Evolutionary conservation across 371 early-diverging fungal genomes (phyloP).

Genomic region (Mucor velutinosus): DNA sequence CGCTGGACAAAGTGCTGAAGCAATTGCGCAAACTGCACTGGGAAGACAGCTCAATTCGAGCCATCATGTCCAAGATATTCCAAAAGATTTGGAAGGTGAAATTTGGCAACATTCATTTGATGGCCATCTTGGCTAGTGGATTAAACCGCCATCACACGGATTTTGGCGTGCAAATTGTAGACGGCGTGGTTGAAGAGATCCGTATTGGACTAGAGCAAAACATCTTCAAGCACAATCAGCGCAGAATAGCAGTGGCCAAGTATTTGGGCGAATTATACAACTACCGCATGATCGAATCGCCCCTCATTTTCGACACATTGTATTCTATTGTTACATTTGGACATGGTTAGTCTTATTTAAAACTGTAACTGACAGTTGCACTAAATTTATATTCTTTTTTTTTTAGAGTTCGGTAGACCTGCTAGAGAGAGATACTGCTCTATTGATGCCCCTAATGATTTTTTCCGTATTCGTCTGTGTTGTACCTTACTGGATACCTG

Average conservation of each 20-base stretch:
- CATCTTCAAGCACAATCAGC: conserved; percentile 89
- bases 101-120: conserved; percentile 79
- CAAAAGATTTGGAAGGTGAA: conserved; percentile 93
- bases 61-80: conserved; percentile 61
- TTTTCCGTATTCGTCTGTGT: conserved; percentile 90
- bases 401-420: conserved; percentile 74
- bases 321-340: conserved; percentile 86
- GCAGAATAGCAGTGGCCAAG: conserved; percentile 77
- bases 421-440: conserved; percentile 63
- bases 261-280: conserved; percentile 93
- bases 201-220: conserved; percentile 83
- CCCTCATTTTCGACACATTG: conserved; percentile 82
- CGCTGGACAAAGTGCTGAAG: conserved; percentile 69
- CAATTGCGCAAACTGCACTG: conserved; percentile 89
- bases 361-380: not conserved
- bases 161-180: conserved; percentile 87
- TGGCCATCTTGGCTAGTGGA: conserved; percentile 82
- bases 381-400: not conserved
- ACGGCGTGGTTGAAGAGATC: conserved; percentile 87
- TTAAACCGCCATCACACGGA: conserved; percentile 81
- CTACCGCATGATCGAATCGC: conserved; percentile 81
- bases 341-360: conserved; percentile 58
- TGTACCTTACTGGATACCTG: conserved; percentile 90
- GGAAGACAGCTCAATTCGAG: conserved; percentile 61
- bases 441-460: conserved; percentile 87